These are phyloP conservation scores for Scheffersomyces segobiensis DNA, from an alignment of 1,139 yeast genomes.

Conservation along the genomic window DNA sequence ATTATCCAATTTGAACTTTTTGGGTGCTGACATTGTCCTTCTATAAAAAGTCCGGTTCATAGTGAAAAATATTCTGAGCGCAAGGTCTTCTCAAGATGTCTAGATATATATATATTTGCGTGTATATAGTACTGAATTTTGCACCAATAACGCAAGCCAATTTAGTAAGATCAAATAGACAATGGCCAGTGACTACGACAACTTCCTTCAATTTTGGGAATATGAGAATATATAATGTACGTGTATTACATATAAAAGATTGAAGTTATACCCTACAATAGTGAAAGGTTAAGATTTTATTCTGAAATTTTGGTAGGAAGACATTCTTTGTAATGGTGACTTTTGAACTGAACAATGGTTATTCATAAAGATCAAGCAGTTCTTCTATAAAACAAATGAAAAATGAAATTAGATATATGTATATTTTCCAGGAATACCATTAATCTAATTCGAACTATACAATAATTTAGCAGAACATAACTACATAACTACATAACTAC, in stretches of 20 bases:
- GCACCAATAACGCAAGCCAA: background rate
- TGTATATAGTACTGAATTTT: background rate
- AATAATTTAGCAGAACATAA: background rate
- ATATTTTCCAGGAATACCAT: background rate
- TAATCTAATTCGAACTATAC: background rate
- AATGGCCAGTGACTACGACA: no score
- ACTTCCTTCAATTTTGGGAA: no score
- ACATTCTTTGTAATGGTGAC: no score
- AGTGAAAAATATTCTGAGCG: background rate
- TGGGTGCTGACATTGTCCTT: slow-evolving; percentile 10
- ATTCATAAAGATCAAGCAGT: no score
- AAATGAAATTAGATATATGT: no score
- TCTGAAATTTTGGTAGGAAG: no score
- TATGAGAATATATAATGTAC: no score
- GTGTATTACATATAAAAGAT: no score
- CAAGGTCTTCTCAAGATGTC: background rate
- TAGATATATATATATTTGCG: background rate
- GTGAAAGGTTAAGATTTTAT: no score
- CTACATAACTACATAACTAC: background rate
- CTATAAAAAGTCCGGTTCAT: background rate
- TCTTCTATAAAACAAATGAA: no score
- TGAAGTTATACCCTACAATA: no score
- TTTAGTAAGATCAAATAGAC: background rate
- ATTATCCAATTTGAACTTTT: slow-evolving; percentile 20
- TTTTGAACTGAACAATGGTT: no score